Percentiles rank a stretch among this genome's conserved stretches.
phyloP scores from a whole-genome alignment of 129 eudicot genomes.

The Flaveria ramosissima region DNA sequence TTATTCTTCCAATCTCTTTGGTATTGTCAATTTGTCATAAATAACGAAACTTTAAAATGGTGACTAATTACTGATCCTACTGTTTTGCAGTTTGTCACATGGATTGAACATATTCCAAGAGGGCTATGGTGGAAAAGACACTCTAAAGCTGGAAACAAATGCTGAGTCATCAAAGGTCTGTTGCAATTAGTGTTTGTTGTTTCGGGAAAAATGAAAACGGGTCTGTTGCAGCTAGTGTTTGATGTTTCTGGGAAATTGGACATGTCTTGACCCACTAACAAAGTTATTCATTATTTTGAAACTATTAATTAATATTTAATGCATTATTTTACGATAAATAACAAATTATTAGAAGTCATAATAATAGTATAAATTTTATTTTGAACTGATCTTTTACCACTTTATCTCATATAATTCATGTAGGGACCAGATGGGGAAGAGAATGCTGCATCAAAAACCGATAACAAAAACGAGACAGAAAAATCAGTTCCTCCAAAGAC shows the following conservation, averaged over 20 bases:
- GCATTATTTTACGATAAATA: background rate
- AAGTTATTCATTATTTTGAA: background rate
- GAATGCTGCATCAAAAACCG: slow-evolving; percentile 47
- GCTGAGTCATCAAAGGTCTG: slow-evolving; percentile 82
- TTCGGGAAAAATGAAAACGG: slow-evolving; percentile 2
- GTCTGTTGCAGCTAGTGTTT: slow-evolving; percentile 30
- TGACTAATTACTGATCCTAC: slow-evolving; percentile 8
- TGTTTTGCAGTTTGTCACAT: slow-evolving; percentile 71
- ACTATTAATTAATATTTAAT: background rate
- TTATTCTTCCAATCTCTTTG: background rate
- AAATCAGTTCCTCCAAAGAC: slow-evolving; percentile 57
- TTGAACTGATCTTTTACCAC: background rate
- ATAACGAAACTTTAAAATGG: slow-evolving; percentile 6
- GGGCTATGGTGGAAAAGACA: slow-evolving; percentile 68
- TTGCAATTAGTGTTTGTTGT: background rate
- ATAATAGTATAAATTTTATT: background rate
- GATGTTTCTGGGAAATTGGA: too few relatives aligned
- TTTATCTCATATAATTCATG: slow-evolving; percentile 25
- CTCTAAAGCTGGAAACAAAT: slow-evolving; percentile 66
- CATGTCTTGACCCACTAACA: background rate
- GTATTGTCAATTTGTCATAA: background rate
- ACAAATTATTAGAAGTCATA: background rate
- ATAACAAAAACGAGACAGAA: slow-evolving; percentile 65
- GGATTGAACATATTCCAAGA: slow-evolving; percentile 90
- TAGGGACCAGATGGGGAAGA: slow-evolving; percentile 54